A percentile compares a stretch with the other conserved stretches of the same genome.
Evolutionary conservation across 495 filamentous ascomycete species (phyloP).

Genomic region (Neurospora hispaniola): DNA sequence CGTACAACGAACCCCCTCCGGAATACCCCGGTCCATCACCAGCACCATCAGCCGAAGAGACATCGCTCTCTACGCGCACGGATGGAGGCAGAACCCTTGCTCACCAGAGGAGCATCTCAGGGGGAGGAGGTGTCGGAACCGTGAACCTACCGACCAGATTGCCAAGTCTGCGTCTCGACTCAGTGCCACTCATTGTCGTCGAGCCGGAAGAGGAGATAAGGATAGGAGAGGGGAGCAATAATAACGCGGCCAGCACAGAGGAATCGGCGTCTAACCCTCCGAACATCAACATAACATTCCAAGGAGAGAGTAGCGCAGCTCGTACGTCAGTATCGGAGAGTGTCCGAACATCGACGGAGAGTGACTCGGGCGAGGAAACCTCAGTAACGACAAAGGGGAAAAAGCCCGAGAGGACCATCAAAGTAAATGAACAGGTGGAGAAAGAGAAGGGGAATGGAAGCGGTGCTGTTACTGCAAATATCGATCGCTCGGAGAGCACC

Average conservation of each 20-base stretch:
- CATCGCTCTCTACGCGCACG: not conserved
- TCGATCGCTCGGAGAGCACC: not conserved
- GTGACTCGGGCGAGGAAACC: not conserved
- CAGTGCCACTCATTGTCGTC: not conserved
- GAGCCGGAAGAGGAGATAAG: not conserved
- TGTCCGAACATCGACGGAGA: not conserved
- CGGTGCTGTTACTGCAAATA: not conserved
- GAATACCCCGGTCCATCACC: conserved; percentile 32
- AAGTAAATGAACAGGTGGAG: not conserved
- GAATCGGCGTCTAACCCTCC: not conserved
- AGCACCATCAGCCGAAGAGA: not conserved
- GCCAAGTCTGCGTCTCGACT: not conserved
- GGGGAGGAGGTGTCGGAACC: not conserved
- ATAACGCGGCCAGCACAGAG: not conserved
- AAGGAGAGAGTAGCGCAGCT: not conserved
- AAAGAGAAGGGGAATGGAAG: not conserved
- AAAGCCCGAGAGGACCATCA: not conserved
- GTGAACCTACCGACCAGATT: not conserved
- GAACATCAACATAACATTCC: not conserved
- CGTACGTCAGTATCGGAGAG: not conserved
- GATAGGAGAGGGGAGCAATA: not conserved
- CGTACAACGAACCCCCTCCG: conserved; percentile 37
- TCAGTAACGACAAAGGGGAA: not conserved
- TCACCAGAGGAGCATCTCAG: not conserved
- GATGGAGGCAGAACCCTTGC: not conserved